These are phyloP conservation scores for Dalbergia oliveri DNA, from an alignment of 306 rosid species.

Conservation along the genomic window DNA sequence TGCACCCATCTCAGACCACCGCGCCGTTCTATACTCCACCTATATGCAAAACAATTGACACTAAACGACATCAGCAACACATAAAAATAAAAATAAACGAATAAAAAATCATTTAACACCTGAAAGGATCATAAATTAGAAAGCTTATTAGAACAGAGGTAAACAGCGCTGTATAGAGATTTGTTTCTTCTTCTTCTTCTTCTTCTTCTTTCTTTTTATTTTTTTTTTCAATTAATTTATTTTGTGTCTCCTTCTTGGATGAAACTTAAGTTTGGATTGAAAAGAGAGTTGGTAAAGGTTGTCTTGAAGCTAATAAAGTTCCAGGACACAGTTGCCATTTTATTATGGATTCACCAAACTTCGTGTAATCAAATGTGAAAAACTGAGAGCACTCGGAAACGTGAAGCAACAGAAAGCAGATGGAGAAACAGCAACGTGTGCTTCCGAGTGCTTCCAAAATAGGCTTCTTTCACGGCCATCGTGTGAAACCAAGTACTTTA, in stretches of 20 bases:
- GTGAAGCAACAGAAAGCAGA: constrained; percentile 41
- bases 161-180: neutral
- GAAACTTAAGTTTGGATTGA: neutral
- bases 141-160: neutral
- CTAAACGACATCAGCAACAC: too few species aligned
- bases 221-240: too few species aligned
- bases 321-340: constrained; percentile 19
- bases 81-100: neutral
- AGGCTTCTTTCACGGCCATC: constrained; percentile 4
- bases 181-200: neutral
- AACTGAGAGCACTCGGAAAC: neutral
- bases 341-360: constrained; percentile 30
- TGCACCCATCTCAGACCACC: constrained; percentile 52
- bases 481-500: constrained; percentile 2
- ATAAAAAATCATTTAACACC: neutral
- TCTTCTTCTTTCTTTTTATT: neutral
- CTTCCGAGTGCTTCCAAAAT: neutral
- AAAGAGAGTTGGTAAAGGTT: neutral
- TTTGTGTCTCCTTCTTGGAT: neutral
- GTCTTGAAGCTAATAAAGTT: constrained; percentile 24
- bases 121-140: constrained; percentile 4
- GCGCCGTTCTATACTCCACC: constrained; percentile 38
- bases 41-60: constrained; percentile 19
- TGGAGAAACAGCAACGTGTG: neutral
- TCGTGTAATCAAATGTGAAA: neutral